phyloP scores from a whole-genome alignment of 2,329 filamentous ascomycete genomes.

The Gnomoniopsis smithogilvyi region DNA sequence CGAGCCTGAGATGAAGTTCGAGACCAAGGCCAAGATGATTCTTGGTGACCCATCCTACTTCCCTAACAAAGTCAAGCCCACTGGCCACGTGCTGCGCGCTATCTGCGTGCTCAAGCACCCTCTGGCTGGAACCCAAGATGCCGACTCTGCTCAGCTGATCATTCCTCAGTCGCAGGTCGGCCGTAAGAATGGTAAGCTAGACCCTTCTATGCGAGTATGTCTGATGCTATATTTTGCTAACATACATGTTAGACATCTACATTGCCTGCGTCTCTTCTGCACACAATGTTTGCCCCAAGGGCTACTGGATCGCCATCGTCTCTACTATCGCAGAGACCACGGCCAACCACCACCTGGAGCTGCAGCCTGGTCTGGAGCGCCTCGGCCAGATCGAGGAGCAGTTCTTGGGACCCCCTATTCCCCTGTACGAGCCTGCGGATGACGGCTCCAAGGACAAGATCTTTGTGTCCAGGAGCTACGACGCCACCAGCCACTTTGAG shows the following conservation, averaged over 20 bases:
- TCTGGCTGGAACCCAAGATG: constrained; percentile 81
- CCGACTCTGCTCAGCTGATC: constrained; percentile 90
- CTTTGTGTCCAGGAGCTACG: constrained; percentile 98
- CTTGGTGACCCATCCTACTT: constrained; percentile 97
- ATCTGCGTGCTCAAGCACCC: constrained; percentile 98
- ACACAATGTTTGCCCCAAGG: constrained; percentile 98
- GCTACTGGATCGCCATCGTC: constrained; percentile 98
- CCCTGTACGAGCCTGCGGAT: constrained; percentile 87
- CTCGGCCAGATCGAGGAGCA: constrained; percentile 94
- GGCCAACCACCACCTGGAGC: constrained; percentile 93
- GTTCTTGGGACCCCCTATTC: constrained; percentile 90
- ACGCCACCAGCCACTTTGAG: constrained; percentile 97
- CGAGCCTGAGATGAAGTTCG: constrained; percentile 84
- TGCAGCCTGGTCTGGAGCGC: constrained; percentile 86
- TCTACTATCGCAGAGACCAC: constrained; percentile 92
- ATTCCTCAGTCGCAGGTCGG: constrained; percentile 97
- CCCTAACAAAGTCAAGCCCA: constrained; percentile 79
- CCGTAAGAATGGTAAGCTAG: constrained; percentile 79
- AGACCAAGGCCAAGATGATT: constrained; percentile 95
- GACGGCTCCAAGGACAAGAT: constrained; percentile 83
- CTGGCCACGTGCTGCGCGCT: constrained; percentile 88
- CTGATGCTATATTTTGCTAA: not conserved
- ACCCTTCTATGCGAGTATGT: not conserved
- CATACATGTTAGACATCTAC: constrained; percentile 72
- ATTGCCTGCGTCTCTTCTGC: constrained; percentile 92